phyloP scores from a whole-genome alignment of 2,329 filamentous ascomycete species.

The Cryphonectria nitschkei region DNA sequence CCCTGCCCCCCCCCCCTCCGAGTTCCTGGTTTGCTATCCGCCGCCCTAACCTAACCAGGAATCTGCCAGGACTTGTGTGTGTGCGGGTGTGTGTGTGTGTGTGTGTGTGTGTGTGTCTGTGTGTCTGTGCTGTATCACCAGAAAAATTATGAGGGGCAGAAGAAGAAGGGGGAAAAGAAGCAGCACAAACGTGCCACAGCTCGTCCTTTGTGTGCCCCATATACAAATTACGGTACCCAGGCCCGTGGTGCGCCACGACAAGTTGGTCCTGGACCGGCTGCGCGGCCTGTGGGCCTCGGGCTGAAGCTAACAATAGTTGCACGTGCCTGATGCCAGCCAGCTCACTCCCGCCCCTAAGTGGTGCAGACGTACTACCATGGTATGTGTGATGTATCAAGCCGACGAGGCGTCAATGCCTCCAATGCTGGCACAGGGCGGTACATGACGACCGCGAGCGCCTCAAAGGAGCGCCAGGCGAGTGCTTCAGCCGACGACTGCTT shows the following conservation, averaged over 20 bases:
- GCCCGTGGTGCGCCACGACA: conserved; percentile 1
- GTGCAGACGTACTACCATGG: not conserved
- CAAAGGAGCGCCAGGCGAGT: not conserved
- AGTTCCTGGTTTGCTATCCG: not conserved
- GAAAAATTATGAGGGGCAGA: not conserved
- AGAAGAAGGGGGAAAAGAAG: not conserved
- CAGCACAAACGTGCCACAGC: conserved; percentile 12
- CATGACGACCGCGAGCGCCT: not conserved
- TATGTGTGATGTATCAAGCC: not conserved
- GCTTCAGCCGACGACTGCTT: not conserved
- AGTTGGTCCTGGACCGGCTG: conserved; percentile 20
- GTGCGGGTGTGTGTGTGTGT: too few relatives aligned
- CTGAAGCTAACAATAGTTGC: conserved; percentile 13
- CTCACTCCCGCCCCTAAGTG: not conserved
- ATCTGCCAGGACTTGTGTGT: not conserved
- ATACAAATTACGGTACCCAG: not conserved
- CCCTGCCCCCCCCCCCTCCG: not conserved
- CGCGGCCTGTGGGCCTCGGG: conserved; percentile 16
- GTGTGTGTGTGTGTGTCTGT: too few relatives aligned
- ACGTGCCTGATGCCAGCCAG: not conserved
- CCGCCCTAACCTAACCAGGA: not conserved
- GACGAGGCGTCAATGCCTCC: not conserved
- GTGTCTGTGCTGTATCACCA: not conserved
- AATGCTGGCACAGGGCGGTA: not conserved
- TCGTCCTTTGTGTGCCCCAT: conserved; percentile 1